Evolutionary conservation across 805 yeast genomes (phyloP).

Genomic region (Wickerhamiella nectarea): DNA sequence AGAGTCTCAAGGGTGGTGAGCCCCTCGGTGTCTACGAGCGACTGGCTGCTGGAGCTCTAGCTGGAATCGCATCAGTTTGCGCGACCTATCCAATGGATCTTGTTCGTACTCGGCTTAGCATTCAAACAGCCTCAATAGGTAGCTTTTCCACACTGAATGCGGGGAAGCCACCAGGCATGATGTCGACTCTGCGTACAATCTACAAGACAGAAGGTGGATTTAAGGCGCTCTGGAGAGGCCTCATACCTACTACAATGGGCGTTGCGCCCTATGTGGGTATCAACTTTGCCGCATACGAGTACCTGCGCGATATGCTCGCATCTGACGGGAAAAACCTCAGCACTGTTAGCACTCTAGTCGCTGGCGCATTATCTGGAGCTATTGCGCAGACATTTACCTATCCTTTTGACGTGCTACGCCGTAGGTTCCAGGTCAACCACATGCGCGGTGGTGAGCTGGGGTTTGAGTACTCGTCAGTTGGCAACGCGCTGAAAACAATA

Average conservation of each 20-base stretch:
- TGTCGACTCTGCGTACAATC: conserved; percentile 41
- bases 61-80: conserved; percentile 66
- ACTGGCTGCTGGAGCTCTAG: conserved; percentile 61
- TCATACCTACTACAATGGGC: conserved; percentile 81
- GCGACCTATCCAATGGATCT: conserved; percentile 88
- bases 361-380: conserved; percentile 83
- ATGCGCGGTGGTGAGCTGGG: conserved; percentile 58
- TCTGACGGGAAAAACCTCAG: conserved; percentile 24
- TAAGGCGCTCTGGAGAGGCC: conserved; percentile 64
- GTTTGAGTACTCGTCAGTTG: conserved; percentile 62
- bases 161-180: conserved; percentile 56
- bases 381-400: conserved; percentile 81
- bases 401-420: conserved; percentile 78
- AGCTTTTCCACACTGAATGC: conserved; percentile 12
- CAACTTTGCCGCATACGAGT: conserved; percentile 82
- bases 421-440: conserved; percentile 81
- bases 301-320: conserved; percentile 42
- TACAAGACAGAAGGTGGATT: conserved; percentile 73
- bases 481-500: conserved; percentile 60
- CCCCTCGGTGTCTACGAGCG: conserved; percentile 35
- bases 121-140: conserved; percentile 63
- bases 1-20: conserved; percentile 33
- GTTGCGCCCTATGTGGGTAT: conserved; percentile 95
- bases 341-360: conserved; percentile 44
- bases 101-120: conserved; percentile 75